phyloP scores from a whole-genome alignment of 495 filamentous ascomycete species.

The Aspergillus haitiensis region DNA sequence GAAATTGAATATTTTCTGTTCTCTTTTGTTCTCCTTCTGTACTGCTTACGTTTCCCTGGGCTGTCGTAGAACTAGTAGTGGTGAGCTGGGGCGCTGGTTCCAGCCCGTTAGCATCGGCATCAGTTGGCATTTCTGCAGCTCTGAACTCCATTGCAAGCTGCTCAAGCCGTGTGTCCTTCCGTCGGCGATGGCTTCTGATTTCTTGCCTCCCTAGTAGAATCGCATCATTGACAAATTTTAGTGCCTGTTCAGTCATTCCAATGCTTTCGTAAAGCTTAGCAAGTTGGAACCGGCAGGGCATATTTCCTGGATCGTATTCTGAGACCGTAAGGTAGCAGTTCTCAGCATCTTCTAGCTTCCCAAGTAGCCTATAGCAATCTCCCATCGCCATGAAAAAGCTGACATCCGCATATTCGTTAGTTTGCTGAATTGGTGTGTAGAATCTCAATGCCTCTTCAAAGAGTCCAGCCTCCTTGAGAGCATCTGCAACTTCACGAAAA shows the following conservation, averaged over 20 bases:
- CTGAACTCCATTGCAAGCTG: constrained; percentile 45
- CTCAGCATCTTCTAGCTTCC: constrained; percentile 65
- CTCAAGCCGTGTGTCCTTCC: constrained; percentile 46
- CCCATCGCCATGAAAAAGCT: constrained; percentile 68
- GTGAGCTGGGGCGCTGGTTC: constrained; percentile 19
- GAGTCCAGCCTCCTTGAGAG: constrained; percentile 57
- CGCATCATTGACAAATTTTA: constrained; percentile 70
- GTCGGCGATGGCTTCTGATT: constrained; percentile 33
- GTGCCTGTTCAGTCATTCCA: constrained; percentile 67
- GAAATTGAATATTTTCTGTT: constrained; percentile 54
- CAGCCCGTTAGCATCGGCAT: neutral
- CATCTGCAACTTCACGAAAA: constrained; percentile 69
- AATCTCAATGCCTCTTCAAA: constrained; percentile 69
- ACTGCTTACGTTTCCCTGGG: constrained; percentile 19
- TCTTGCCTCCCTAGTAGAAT: constrained; percentile 57
- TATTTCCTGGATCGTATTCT: constrained; percentile 63
- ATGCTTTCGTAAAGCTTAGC: constrained; percentile 77
- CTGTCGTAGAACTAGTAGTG: constrained; percentile 24
- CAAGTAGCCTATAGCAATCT: constrained; percentile 66
- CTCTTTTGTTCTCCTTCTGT: constrained; percentile 41
- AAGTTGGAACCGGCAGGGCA: constrained; percentile 71
- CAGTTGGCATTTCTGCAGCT: constrained; percentile 19
- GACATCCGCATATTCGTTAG: constrained; percentile 58
- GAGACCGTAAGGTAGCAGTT: constrained; percentile 71
- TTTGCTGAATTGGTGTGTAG: constrained; percentile 65